Conservation (phyloP, 441 rosid species). For the Jatropha podagrica region DNA sequence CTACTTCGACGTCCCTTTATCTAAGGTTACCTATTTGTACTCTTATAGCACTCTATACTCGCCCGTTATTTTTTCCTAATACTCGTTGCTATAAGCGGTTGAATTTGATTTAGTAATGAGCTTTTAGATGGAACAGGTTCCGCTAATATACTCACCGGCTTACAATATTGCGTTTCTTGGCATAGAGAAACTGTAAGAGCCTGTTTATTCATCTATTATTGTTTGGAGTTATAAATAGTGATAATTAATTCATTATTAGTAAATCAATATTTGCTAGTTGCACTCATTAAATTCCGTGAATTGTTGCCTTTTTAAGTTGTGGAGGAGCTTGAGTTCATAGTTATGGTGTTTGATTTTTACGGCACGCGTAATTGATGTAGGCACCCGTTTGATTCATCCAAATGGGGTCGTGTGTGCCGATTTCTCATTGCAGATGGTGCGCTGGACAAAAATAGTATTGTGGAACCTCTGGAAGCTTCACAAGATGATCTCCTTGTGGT, state of each 20-base stretch:
- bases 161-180: constrained; percentile 83
- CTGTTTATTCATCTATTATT: neutral
- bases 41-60: neutral
- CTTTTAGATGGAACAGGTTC: constrained; percentile 46
- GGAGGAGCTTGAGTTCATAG: constrained; percentile 3
- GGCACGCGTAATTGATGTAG: constrained; percentile 36
- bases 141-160: constrained; percentile 67
- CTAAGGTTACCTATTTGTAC: constrained; percentile 42
- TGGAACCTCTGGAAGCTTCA: constrained; percentile 87
- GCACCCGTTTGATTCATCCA: constrained; percentile 94
- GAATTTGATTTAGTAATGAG: constrained; percentile 1
- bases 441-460: constrained; percentile 50
- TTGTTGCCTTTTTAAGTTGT: neutral
- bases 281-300: neutral
- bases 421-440: constrained; percentile 56
- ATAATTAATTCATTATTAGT: neutral
- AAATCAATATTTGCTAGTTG: neutral
- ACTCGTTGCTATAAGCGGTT: neutral
- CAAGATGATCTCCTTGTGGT: constrained; percentile 89
- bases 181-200: constrained; percentile 78
- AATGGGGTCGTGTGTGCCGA: constrained; percentile 85
- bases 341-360: neutral
- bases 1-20: constrained; percentile 52
- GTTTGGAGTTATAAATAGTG: neutral
- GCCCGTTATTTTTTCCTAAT: neutral